phyloP scores from a whole-genome alignment of 2,329 filamentous ascomycete species.

The Verticillium tricorpus region DNA sequence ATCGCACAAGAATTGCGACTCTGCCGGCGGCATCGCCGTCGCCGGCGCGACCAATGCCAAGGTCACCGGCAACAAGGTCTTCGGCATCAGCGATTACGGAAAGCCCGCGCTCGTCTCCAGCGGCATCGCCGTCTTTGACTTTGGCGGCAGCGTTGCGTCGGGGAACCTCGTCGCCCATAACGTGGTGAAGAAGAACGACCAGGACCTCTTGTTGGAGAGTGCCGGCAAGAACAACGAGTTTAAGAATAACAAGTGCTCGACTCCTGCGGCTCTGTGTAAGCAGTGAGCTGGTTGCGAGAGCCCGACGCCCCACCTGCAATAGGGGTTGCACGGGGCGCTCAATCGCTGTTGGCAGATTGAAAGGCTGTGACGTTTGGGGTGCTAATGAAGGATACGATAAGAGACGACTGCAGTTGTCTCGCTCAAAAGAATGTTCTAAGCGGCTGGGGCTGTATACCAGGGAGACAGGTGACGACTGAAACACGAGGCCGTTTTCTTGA shows the following conservation, averaged over 20 bases:
- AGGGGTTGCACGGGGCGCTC: too few species aligned
- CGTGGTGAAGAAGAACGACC: constrained; percentile 21
- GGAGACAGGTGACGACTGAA: too few species aligned
- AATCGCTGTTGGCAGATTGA: too few species aligned
- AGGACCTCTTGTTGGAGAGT: constrained; percentile 17
- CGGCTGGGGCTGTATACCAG: too few species aligned
- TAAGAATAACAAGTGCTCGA: constrained; percentile 18
- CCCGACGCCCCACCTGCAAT: too few species aligned
- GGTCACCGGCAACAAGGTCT: constrained; percentile 22
- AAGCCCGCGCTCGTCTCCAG: constrained; percentile 4
- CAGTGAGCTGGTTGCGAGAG: not conserved
- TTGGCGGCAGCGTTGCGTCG: constrained; percentile 13
- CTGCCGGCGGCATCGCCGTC: constrained; percentile 19
- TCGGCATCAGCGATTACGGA: constrained; percentile 15
- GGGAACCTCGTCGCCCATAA: constrained; percentile 24
- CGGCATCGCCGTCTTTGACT: constrained; percentile 20
- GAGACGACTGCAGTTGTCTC: too few species aligned
- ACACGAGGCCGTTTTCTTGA: too few species aligned
- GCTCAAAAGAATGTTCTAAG: too few species aligned
- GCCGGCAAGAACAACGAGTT: constrained; percentile 18
- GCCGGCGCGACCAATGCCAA: constrained; percentile 20
- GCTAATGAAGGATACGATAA: too few species aligned
- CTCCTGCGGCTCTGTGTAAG: constrained; percentile 5
- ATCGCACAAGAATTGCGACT: constrained; percentile 11
- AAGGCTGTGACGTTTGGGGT: too few species aligned